Conservation (phyloP, 2,329 filamentous ascomycete genomes). For the Thelonectria rubi region DNA sequence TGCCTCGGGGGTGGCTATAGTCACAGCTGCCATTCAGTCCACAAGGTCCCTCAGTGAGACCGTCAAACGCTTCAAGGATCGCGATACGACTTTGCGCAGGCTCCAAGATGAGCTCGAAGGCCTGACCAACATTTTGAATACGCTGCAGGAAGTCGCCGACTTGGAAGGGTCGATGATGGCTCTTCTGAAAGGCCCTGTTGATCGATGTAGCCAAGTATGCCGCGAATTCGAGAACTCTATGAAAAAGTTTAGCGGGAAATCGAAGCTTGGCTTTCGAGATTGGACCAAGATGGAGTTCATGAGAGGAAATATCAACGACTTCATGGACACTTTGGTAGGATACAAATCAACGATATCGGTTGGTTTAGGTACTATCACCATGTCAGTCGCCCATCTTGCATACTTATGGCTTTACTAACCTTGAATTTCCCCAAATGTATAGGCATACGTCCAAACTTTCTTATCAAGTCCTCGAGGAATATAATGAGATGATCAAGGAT, state of each 20-base stretch:
- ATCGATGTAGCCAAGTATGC: conserved; percentile 49
- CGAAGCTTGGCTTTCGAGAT: conserved; percentile 48
- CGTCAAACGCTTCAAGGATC: conserved; percentile 47
- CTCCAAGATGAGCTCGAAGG: conserved; percentile 47
- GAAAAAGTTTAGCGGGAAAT: conserved; percentile 46
- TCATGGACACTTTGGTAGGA: conserved; percentile 49
- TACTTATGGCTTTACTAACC: conserved; percentile 19
- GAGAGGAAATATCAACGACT: conserved; percentile 51
- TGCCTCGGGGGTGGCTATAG: conserved; percentile 45
- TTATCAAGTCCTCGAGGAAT: conserved; percentile 46
- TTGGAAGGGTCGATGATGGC: conserved; percentile 39
- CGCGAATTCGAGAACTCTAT: conserved; percentile 49
- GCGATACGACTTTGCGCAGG: conserved; percentile 46
- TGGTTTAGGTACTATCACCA: conserved; percentile 48
- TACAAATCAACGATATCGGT: conserved; percentile 53
- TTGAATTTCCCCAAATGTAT: not conserved
- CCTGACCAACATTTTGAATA: conserved; percentile 45
- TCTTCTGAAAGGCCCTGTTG: conserved; percentile 49
- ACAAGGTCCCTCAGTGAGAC: conserved; percentile 46
- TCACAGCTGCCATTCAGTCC: conserved; percentile 48
- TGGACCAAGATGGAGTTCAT: conserved; percentile 54
- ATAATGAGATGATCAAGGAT: conserved; percentile 51
- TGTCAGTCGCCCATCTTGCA: conserved; percentile 42
- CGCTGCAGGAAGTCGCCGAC: conserved; percentile 39
- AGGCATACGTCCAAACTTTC: conserved; percentile 47